Conservation (phyloP, 495 filamentous ascomycete genomes). For the Pseudoneurospora amorphoporcata region DNA sequence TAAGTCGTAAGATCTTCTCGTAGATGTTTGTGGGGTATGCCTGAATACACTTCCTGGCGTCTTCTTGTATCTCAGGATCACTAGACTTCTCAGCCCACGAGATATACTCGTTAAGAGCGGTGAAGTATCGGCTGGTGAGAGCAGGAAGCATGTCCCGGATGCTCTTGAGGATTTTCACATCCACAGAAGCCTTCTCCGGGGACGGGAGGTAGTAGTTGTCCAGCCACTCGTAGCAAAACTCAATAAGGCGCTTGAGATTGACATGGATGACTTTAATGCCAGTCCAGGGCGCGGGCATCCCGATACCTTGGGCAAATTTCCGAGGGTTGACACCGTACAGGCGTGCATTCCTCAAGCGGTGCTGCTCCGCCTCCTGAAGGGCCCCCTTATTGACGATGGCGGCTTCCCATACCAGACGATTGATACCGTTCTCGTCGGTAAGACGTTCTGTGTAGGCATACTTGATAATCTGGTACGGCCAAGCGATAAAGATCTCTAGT, state of each 20-base stretch:
- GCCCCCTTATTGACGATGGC: slow-evolving; percentile 65
- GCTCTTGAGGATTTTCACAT: slow-evolving; percentile 20
- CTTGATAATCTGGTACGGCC: slow-evolving; percentile 63
- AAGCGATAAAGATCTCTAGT: slow-evolving; percentile 65
- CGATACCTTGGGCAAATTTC: slow-evolving; percentile 54
- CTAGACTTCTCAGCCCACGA: slow-evolving; percentile 29
- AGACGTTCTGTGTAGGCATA: slow-evolving; percentile 48
- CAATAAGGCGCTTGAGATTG: slow-evolving; percentile 43
- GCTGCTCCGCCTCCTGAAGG: slow-evolving; percentile 61
- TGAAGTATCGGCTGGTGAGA: slow-evolving; percentile 36
- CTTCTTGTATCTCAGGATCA: slow-evolving; percentile 20
- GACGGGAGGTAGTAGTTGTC: slow-evolving; percentile 9
- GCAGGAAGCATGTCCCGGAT: slow-evolving; percentile 30
- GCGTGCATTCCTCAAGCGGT: slow-evolving; percentile 54
- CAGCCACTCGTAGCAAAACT: slow-evolving; percentile 34
- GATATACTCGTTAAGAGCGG: slow-evolving; percentile 30
- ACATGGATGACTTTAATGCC: slow-evolving; percentile 50
- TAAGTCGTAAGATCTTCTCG: slow-evolving; percentile 40
- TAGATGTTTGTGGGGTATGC: slow-evolving; percentile 30
- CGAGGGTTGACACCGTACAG: slow-evolving; percentile 60
- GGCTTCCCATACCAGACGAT: slow-evolving; percentile 56
- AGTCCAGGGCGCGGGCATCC: slow-evolving; percentile 73
- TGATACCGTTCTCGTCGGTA: slow-evolving; percentile 36
- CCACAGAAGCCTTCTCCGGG: slow-evolving; percentile 3
- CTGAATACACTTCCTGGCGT: slow-evolving; percentile 27